phyloP scores from a whole-genome alignment of 129 eudicot species.

The Helianthus annuus region DNA sequence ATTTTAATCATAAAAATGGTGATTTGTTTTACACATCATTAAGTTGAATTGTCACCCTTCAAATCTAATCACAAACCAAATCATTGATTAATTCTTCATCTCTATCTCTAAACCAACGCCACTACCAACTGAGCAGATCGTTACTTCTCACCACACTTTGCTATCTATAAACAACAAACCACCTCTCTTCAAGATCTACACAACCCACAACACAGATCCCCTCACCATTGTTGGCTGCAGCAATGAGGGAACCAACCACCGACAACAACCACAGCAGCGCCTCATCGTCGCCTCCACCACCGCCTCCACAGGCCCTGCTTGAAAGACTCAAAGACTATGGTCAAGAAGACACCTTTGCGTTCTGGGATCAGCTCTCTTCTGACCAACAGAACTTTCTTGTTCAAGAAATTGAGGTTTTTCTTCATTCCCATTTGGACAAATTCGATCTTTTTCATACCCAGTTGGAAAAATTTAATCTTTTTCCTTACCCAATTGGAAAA shows the following conservation, averaged over 20 bases:
- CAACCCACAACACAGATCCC: slow-evolving; percentile 6
- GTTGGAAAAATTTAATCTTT: no score
- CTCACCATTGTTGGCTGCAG: not conserved
- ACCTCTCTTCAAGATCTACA: slow-evolving; percentile 39
- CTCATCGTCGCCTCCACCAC: slow-evolving; percentile 60
- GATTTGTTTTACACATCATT: not conserved
- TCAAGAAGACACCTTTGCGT: slow-evolving; percentile 89
- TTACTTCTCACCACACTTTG: slow-evolving; percentile 29
- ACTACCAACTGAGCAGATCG: slow-evolving; percentile 32
- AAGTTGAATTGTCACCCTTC: slow-evolving; percentile 25
- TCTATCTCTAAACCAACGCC: slow-evolving; percentile 18
- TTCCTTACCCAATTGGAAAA: not conserved
- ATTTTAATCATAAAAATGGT: slow-evolving; percentile 2
- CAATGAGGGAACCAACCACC: slow-evolving; percentile 56
- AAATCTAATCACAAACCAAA: slow-evolving; percentile 26
- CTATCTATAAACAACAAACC: slow-evolving; percentile 21
- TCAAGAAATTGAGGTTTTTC: slow-evolving; percentile 73
- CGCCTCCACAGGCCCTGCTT: slow-evolving; percentile 76
- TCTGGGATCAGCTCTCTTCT: slow-evolving; percentile 89
- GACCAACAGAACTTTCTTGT: slow-evolving; percentile 80
- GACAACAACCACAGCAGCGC: slow-evolving; percentile 28
- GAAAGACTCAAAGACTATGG: slow-evolving; percentile 98
- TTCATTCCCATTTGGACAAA: not conserved
- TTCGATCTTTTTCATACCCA: no score
- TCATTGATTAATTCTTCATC: slow-evolving; percentile 26